Base-by-base conservation (phyloP, 2,329 filamentous ascomycete genomes). In the Fusarium longipes region DNA sequence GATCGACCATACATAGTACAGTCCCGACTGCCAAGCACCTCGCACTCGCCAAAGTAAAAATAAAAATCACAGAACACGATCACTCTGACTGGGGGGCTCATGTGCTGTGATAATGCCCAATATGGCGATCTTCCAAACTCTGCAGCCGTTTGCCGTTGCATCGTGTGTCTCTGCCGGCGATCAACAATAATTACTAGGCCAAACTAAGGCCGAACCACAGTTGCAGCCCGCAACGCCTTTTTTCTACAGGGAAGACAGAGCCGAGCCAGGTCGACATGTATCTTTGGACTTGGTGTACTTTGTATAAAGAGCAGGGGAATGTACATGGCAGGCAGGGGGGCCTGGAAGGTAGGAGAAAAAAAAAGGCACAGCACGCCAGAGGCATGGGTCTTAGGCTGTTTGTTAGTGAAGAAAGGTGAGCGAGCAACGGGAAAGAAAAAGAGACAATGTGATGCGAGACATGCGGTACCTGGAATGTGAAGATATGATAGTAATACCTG, bases 391-490 rank as follows among this genome's bases (percentile, higher is more conserved):
- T 57, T 43, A 32, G 64, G 17, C 40, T 43, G 24, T 30, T 36
- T 48, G n/a, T 48, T 35, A 48, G 45, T 48, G 22, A 36, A 36
- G 22, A 27, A 39, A 17, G 20, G 20, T 25, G 24, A 30, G 14
- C 18, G 24, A n/a, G 30, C 36, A 25, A 48, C n/a, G n/a, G n/a
- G 45, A 47, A 20, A 38, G 30, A 51, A 42, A 49, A 18, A 45
- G 47, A 60, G 53, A 60, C 47, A 55, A 65, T 56, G 36, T 70
- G 70, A 72, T 70, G 70, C 70, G 58, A 70, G 70, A 72, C 70
- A 72, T 70, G 57, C 51, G 29, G 35, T 52, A 33, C 18, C 43
- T 67, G 59, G 64, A 48, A 48, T 48, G 45, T 11, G 30, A 48
- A 17, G 45, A 36, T 36, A 25, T 17, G 22, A 32, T 38, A 14